Evolutionary conservation across 1,284 basidiomycete species (phyloP).

Genomic region (Erythrobasidium hasegawianum): DNA sequence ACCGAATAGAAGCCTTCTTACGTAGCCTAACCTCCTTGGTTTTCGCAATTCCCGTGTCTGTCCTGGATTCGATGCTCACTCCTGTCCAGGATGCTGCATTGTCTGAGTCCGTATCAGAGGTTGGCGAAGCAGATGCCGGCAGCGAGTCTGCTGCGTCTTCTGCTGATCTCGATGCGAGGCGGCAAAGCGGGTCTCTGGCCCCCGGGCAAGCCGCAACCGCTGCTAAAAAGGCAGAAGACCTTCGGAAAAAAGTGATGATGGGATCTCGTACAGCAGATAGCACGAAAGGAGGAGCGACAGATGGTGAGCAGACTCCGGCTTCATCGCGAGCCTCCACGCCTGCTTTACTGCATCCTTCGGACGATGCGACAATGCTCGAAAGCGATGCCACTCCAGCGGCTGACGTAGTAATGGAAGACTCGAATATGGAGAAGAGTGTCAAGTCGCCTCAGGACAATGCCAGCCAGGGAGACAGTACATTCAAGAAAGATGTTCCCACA

Average conservation of each 20-base stretch:
- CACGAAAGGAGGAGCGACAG: conserved; percentile 8
- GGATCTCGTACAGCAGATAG: conserved; percentile 46
- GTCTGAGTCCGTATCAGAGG: conserved; percentile 19
- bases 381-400: neutral
- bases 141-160: conserved; percentile 29
- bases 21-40: conserved; percentile 49
- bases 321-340: conserved; percentile 22
- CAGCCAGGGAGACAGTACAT: conserved; percentile 17
- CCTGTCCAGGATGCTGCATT: conserved; percentile 25
- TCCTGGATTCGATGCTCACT: conserved; percentile 37
- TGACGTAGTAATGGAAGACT: neutral
- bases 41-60: conserved; percentile 39
- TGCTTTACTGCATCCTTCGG: neutral
- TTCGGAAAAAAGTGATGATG: conserved; percentile 72
- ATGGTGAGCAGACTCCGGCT: conserved; percentile 13
- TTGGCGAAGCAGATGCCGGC: conserved; percentile 37
- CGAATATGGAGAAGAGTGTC: neutral
- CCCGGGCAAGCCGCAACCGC: conserved; percentile 26
- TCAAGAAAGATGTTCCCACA: conserved; percentile 32
- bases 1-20: conserved; percentile 78
- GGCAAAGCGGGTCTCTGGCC: conserved; percentile 32
- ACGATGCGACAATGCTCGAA: conserved; percentile 13
- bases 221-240: conserved; percentile 60
- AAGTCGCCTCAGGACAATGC: conserved; percentile 9
- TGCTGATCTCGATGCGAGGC: conserved; percentile 20